These are phyloP conservation scores for Aureobasidium sp. DNA, from an alignment of 2,329 filamentous ascomycete genomes.

Conservation along the genomic window DNA sequence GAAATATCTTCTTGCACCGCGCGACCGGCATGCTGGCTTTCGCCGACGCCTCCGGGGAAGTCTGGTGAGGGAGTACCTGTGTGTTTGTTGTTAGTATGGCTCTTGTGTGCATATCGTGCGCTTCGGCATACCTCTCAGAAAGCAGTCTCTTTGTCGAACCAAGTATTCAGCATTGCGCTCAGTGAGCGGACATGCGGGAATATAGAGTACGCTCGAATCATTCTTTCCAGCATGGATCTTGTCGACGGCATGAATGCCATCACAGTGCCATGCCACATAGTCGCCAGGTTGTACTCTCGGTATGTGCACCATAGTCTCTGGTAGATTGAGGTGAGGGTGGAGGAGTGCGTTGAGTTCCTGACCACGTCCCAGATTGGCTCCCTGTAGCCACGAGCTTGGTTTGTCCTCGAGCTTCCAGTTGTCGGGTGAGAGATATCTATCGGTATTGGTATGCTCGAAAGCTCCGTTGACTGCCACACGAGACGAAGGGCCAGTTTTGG, in stretches of 20 bases:
- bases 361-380: constrained; percentile 71
- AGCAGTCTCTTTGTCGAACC: constrained; percentile 73
- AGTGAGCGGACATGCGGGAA: constrained; percentile 86
- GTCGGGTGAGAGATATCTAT: constrained; percentile 50
- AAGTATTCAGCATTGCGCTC: constrained; percentile 78
- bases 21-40: constrained; percentile 55
- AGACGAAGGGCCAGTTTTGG: constrained; percentile 44
- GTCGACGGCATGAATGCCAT: constrained; percentile 77
- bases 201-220: constrained; percentile 90
- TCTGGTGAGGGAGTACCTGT: constrained; percentile 44
- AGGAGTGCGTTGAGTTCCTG: constrained; percentile 72
- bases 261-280: constrained; percentile 82
- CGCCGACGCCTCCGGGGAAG: constrained; percentile 68
- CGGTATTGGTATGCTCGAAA: too few species aligned
- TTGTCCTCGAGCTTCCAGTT: constrained; percentile 68
- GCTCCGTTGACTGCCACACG: constrained; percentile 39
- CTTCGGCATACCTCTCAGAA: constrained; percentile 60
- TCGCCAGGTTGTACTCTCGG: constrained; percentile 76
- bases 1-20: constrained; percentile 42
- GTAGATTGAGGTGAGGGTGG: constrained; percentile 76
- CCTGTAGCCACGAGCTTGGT: constrained; percentile 70
- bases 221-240: constrained; percentile 73
- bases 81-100: constrained; percentile 1
- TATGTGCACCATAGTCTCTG: constrained; percentile 75
- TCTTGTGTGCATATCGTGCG: neutral